Base-by-base conservation (phyloP, 1,284 basidiomycete genomes). In the Vanrija pseudolonga region DNA sequence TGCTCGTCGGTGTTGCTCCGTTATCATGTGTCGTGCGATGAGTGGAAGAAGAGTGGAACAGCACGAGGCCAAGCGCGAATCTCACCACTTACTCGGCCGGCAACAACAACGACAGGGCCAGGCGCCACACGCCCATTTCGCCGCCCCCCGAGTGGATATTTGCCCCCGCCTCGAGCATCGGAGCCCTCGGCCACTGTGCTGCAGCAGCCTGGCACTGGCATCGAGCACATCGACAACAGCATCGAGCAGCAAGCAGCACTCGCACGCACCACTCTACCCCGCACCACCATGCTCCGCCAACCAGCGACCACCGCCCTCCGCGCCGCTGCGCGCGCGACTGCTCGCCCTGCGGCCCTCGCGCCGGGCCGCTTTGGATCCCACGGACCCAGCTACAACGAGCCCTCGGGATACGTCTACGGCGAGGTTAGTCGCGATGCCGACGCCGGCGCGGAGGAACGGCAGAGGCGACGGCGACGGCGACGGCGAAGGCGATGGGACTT, bases 341-440 rank as follows among this genome's bases (percentile, higher is more conserved):
- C 14, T 19, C 53, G 50, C n/a, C 51, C 45, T 38, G 47, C 45
- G 6, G 42, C 46, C 18, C 46, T 44, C 41, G 36, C 47, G 22
- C 51, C 55, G 49, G 42, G 51, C 44, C 61, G 69, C 44, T 57
- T 55, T 41, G 85, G 85, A 26, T 89, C 87, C n/a, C 85, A 87
- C 68, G 88, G 85, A 51, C 86, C 87, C 8, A 84, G 86, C 52
- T 93, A 85, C 76, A 91, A 95, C 73, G 88, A 91, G 65, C 92
- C 92, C 42, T 85, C 87, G 7, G 92, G 92, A 20, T 87, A 84
- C 73, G 74, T 96, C 58, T 94, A 94, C 66, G 86, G 86, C 62
- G 91, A 95, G 80, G 88, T 32, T 32, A 32, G 32, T 32, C 32
- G 32, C 32, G 32, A 2, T 12, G 32, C 6, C 32, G 32, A 32